Evolutionary conservation across 371 early-diverging fungal genomes (phyloP).

Genomic region (Circinella umbellata): DNA sequence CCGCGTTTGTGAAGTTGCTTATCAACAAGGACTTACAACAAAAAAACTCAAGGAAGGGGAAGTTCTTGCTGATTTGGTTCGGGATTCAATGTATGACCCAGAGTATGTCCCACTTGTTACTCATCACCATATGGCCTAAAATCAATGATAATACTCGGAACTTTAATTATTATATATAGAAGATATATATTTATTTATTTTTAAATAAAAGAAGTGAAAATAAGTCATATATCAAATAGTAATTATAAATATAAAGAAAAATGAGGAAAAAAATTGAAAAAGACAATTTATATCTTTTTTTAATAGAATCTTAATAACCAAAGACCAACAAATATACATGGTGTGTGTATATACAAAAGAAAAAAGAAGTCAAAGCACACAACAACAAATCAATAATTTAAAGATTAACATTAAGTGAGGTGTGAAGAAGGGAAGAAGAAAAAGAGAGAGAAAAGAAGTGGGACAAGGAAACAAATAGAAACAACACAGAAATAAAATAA

Average conservation of each 20-base stretch:
- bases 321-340: slow-evolving; percentile 3
- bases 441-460: not conserved
- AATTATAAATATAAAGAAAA: no score
- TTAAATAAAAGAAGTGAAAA: not conserved
- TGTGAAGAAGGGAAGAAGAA: not conserved
- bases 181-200: not conserved
- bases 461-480: not conserved
- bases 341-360: not conserved
- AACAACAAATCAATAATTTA: no score
- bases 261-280: not conserved
- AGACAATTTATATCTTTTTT: not conserved
- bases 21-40: slow-evolving; percentile 58
- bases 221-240: no score
- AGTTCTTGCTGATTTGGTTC: slow-evolving; percentile 52
- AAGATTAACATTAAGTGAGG: not conserved
- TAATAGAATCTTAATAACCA: not conserved
- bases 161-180: not conserved
- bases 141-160: no score
- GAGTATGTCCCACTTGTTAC: slow-evolving; percentile 66
- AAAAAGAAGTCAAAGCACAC: no score
- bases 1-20: slow-evolving; percentile 66
- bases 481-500: not conserved
- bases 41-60: slow-evolving; percentile 52
- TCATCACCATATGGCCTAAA: not conserved
- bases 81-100: slow-evolving; percentile 57